phyloP scores from a whole-genome alignment of 176 grass and related monocot genomes.

The Pharus latifolius region DNA sequence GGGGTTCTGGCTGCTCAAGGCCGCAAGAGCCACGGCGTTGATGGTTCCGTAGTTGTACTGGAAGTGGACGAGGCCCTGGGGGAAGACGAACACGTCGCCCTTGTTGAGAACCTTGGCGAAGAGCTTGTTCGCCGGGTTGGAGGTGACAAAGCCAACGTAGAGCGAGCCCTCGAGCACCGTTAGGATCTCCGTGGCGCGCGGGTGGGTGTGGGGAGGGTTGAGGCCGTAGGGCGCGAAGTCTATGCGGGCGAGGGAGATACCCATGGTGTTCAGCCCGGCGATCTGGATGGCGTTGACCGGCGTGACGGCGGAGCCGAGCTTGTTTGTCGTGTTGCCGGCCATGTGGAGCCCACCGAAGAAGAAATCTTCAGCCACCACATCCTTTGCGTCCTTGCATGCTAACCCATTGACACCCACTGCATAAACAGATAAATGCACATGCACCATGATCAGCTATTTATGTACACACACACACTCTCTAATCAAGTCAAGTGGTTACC shows the following conservation, averaged over 20 bases:
- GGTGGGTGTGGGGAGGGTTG: conserved; percentile 38
- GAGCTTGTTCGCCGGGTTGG: conserved; percentile 1
- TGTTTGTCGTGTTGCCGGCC: conserved; percentile 21
- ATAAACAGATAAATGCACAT: too few species aligned
- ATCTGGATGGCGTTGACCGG: conserved; percentile 14
- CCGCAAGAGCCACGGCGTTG: conserved; percentile 5
- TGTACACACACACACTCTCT: too few species aligned
- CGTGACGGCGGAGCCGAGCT: conserved; percentile 11
- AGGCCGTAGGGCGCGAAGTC: conserved; percentile 27
- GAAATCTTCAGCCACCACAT: conserved; percentile 14
- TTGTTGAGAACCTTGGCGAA: conserved; percentile 26
- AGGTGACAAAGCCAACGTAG: conserved; percentile 30
- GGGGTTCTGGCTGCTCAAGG: conserved; percentile 33
- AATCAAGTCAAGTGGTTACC: too few species aligned
- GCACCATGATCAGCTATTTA: too few species aligned
- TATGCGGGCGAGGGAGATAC: conserved; percentile 11
- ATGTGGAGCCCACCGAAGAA: conserved; percentile 4
- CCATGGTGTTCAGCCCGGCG: conserved; percentile 24
- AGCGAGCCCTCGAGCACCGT: conserved; percentile 26
- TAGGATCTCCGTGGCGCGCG: conserved; percentile 20
- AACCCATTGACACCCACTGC: background rate
- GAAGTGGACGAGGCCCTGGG: conserved; percentile 17
- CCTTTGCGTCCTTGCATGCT: conserved; percentile 8
- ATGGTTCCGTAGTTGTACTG: conserved; percentile 22
- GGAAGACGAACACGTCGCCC: conserved; percentile 40